Evolutionary conservation across 441 rosid species (phyloP), one percentile per base, ranked within the genome.

Genomic region (Melastoma candidum): DNA sequence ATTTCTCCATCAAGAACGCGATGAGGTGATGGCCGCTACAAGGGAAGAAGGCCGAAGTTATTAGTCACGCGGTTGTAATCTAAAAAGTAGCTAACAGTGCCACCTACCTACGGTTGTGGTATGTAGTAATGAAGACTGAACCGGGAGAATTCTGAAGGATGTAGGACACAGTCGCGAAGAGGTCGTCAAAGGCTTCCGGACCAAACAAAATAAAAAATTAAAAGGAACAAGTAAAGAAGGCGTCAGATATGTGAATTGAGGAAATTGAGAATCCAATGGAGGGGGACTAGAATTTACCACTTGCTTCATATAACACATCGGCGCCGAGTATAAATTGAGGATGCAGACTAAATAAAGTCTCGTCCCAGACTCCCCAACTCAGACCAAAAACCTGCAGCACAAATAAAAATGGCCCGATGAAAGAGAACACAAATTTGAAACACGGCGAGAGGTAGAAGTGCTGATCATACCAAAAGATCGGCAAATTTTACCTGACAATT

Each of bases 361-460:
- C 79, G 73, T 82, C 85, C 95, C 89, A 84, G 60, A 79, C 69
- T 64, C 97, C 95, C 95, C 97, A 86, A n/a, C 88, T 81, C 48
- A 90, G 71, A 53, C 88, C 90, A 44, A 72, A 11, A 25, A 86
- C 84, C 95, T 86, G 67, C 46, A 70, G 57, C 36, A 39, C 41
- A 53, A 48, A 56, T 46, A 7, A 53, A 44, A 43, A 17, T 45
- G 26, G 11, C 22, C 17, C 7, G 27, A 57, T 51, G 9, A 6
- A 53, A 57, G 12, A 32, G 8, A 6, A 32, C 8, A 1, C 8
- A 6, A 32, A 32, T 32, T 32, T 8, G 41, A 4, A 32, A 32
- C 36, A 29, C 36, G 36, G 41, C 41, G 41, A 8, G 41, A 8
- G 41, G 41, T 6, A 6, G 36, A 6, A 6, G 36, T 29, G 36